Evolutionary conservation across 2,329 filamentous ascomycete species (phyloP).

Genomic region (Colletotrichum sansevieriae): DNA sequence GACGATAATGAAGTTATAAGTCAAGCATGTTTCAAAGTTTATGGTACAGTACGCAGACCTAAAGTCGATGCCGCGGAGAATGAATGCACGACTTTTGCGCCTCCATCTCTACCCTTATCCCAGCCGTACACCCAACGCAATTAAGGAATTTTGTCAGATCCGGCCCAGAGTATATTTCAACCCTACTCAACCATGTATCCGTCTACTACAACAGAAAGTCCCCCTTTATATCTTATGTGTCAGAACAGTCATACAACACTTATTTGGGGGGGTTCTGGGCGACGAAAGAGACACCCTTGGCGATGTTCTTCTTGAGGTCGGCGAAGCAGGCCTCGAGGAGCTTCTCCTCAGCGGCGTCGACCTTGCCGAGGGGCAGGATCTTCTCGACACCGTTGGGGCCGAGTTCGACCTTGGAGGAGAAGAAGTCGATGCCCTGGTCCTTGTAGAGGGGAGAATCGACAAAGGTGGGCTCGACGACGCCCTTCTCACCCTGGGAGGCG

Average conservation of each 20-base stretch:
- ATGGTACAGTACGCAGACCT: constrained; percentile 42
- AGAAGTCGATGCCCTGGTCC: constrained; percentile 98
- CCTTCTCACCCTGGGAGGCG: constrained; percentile 93
- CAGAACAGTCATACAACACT: constrained; percentile 43
- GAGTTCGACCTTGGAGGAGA: constrained; percentile 94
- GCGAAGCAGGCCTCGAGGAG: constrained; percentile 86
- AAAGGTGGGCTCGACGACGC: constrained; percentile 94
- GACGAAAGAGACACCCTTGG: constrained; percentile 82
- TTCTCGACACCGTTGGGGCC: constrained; percentile 96
- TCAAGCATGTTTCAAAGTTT: constrained; percentile 39
- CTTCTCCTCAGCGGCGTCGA: constrained; percentile 89
- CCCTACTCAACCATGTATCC: constrained; percentile 39
- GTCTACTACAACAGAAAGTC: constrained; percentile 21
- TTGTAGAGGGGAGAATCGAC: constrained; percentile 98
- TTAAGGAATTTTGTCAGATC: constrained; percentile 17
- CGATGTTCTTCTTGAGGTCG: constrained; percentile 95
- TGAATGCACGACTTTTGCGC: constrained; percentile 39
- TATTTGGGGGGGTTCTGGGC: constrained; percentile 72
- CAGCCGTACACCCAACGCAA: constrained; percentile 25
- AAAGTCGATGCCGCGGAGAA: constrained; percentile 36
- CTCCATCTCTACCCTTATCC: constrained; percentile 33
- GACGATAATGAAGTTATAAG: constrained; percentile 16
- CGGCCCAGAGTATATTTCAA: constrained; percentile 34
- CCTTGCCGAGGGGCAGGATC: constrained; percentile 87
- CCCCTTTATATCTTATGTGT: constrained; percentile 12